Base-by-base conservation (phyloP, 805 yeast genomes). In the Lipomyces japonicus region DNA sequence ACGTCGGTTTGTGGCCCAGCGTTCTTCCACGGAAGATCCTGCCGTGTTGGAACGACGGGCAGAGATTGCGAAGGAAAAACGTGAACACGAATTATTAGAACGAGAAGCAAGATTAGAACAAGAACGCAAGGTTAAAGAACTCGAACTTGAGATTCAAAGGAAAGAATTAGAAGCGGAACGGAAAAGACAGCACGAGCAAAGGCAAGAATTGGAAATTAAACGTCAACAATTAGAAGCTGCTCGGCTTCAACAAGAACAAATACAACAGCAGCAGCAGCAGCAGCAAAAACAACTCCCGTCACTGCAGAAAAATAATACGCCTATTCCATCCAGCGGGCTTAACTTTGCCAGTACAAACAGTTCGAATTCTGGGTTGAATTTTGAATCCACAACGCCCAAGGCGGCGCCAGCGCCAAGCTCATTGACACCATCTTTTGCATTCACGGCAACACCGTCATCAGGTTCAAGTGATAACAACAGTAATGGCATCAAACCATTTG, bases 11-110 rank as follows among this genome's bases (percentile, higher is more conserved):
- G 37, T 51, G 10, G 46, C 50, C 2, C n/a, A 44, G 16, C 32
- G 39, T 16, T 19, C 45, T 12, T 14, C n/a, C 25, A 40, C 36
- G 4, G 58, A 38, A 28, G 61, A 53, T 31, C 46, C 50, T 7
- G 59, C 50, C 10, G 53, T 51, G 4, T 32, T 55, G 6, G 25
- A 43, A 10, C 42, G 51, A 23, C 50, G 61, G 21, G 38, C 46
- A 19, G 51, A 52, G 40, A 24, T 46, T 14, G 57, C 46, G 34
- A 39, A 38, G 41, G 37, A 37, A 14, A 39, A 50, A 32, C 35
- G 44, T 22, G 57, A 44, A 19, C 26, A 45, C 21, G 43, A 38
- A 34, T 39, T 28, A 4, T 38, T 40, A 10, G 37, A 46, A 52
- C 3, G 53, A 50, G 40, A 50, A 46, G 21, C 53, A 46, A 25